These are phyloP conservation scores for Talaromyces sp. DNA, from an alignment of 2,329 filamentous ascomycete species.

Conservation along the genomic window DNA sequence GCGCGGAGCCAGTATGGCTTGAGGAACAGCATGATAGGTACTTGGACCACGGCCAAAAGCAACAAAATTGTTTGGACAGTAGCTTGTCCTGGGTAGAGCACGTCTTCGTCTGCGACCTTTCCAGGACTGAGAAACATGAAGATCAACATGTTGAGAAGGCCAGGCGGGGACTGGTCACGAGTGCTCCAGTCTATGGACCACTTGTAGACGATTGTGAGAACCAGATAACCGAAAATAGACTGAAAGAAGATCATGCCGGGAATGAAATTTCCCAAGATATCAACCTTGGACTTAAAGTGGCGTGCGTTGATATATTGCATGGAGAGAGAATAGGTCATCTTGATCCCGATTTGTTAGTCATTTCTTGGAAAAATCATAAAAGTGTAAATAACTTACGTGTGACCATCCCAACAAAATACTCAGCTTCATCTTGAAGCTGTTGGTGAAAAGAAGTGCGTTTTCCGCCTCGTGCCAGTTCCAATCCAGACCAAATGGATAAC, in stretches of 20 bases:
- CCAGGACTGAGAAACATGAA: constrained; percentile 98
- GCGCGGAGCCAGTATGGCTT: constrained; percentile 94
- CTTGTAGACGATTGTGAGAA: constrained; percentile 93
- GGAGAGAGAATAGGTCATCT: constrained; percentile 96
- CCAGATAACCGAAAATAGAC: constrained; percentile 94
- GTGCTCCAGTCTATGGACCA: constrained; percentile 86
- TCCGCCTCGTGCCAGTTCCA: constrained; percentile 96
- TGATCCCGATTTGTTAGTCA: constrained; percentile 11
- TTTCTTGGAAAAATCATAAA: background rate
- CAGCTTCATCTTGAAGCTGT: constrained; percentile 99
- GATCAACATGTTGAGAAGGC: constrained; percentile 96
- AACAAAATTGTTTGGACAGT: constrained; percentile 72
- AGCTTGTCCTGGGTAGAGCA: constrained; percentile 73
- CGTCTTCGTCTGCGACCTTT: constrained; percentile 56
- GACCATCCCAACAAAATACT: constrained; percentile 95
- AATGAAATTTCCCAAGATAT: constrained; percentile 96
- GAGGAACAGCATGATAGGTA: constrained; percentile 84
- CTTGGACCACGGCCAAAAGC: constrained; percentile 76
- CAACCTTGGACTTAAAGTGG: constrained; percentile 90
- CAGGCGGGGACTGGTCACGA: constrained; percentile 65
- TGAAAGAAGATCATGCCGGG: constrained; percentile 99
- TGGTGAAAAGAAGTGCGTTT: constrained; percentile 90
- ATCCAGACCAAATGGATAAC: constrained; percentile 93
- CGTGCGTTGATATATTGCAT: constrained; percentile 88
- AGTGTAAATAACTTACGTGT: constrained; percentile 48